Evolutionary conservation across 192 early-diverging fungal genomes (phyloP).

Genomic region (Haplosporangium gracile): DNA sequence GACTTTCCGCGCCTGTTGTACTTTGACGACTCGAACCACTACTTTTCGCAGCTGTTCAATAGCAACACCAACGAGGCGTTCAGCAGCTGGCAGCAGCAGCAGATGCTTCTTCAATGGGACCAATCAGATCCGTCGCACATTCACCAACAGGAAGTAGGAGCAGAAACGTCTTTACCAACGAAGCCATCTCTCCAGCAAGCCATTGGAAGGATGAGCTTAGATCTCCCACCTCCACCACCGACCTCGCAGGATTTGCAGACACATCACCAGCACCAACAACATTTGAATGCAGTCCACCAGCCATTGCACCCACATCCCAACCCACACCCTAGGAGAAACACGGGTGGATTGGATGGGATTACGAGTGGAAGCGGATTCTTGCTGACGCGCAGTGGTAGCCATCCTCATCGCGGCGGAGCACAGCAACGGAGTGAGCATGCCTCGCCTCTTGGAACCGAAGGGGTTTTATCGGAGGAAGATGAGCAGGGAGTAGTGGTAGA

Average conservation of each 20-base stretch:
- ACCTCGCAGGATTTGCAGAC: slow-evolving; percentile 25
- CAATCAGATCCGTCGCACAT: slow-evolving; percentile 7
- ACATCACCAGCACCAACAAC: slow-evolving; percentile 25
- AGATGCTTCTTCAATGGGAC: slow-evolving; percentile 14
- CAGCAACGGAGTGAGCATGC: slow-evolving; percentile 18
- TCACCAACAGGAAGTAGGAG: background rate
- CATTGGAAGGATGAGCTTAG: background rate
- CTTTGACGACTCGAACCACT: slow-evolving; percentile 66
- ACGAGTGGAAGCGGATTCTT: slow-evolving; percentile 22
- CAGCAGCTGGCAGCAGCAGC: slow-evolving; percentile 41
- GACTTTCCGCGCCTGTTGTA: slow-evolving; percentile 76
- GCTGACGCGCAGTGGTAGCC: slow-evolving; percentile 29
- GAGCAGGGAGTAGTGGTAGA: background rate
- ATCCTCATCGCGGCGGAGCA: slow-evolving; percentile 2
- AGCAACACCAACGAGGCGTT: slow-evolving; percentile 45
- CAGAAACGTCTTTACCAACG: background rate
- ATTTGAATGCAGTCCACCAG: slow-evolving; percentile 27
- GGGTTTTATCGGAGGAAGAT: background rate
- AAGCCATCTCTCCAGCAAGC: slow-evolving; percentile 15
- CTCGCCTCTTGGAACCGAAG: background rate
- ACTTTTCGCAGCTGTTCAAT: slow-evolving; percentile 43
- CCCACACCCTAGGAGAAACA: background rate
- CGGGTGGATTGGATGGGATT: slow-evolving; percentile 5
- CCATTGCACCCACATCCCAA: slow-evolving; percentile 15
- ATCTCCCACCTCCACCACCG: background rate